Conservation (phyloP, 768 basidiomycete genomes). For the Auricularia sp. region DNA sequence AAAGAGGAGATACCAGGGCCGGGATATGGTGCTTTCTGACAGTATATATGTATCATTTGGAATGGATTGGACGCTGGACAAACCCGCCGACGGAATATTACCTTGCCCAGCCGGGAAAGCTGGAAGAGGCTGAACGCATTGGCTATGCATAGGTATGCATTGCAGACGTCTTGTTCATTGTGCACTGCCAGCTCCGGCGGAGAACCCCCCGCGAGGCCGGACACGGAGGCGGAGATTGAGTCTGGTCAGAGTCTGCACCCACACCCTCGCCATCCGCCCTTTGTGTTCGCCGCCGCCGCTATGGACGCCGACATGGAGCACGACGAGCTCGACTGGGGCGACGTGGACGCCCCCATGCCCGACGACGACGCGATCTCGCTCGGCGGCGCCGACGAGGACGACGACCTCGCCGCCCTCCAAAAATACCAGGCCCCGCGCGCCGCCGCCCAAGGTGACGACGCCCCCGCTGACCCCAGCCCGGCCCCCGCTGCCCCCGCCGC, state of each 20-base stretch:
- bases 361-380: slow-evolving; percentile 57
- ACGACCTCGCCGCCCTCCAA: slow-evolving; percentile 50
- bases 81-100: too few relatives aligned
- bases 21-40: not conserved
- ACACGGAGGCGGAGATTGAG: not conserved
- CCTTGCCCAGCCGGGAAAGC: too few relatives aligned
- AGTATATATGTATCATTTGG: not conserved
- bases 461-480: not conserved
- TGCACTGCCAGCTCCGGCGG: not conserved
- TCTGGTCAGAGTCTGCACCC: slow-evolving; percentile 9
- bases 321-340: slow-evolving; percentile 64
- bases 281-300: slow-evolving; percentile 12
- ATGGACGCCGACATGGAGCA: slow-evolving; percentile 50
- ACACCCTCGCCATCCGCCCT: slow-evolving; percentile 11
- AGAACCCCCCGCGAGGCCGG: not conserved
- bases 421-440: slow-evolving; percentile 27
- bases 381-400: slow-evolving; percentile 51
- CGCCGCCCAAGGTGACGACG: not conserved
- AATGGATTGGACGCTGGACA: not conserved
- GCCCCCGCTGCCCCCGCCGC: not conserved
- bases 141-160: too few relatives aligned
- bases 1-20: not conserved
- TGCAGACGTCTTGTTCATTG: not conserved
- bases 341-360: slow-evolving; percentile 29
- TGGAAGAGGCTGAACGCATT: too few relatives aligned